Evolutionary conservation across 495 filamentous ascomycete genomes (phyloP), one percentile per base, ranked within the genome.

Genomic region (Penicillium alfredii): DNA sequence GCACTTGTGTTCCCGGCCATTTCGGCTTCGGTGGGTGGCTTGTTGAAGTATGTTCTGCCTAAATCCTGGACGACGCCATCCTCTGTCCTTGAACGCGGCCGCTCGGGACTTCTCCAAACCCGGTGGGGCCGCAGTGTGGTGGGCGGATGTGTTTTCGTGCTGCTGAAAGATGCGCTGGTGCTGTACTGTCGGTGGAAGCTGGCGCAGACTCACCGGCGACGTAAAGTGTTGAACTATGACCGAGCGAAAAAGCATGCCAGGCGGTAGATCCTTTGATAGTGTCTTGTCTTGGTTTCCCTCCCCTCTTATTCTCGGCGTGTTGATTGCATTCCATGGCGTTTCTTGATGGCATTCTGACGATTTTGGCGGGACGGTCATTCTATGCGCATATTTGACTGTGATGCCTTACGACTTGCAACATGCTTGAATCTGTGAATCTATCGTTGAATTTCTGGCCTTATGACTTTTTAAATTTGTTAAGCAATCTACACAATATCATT

Each of bases 51-150:
- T 21, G 44, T 69, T 2, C 68, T 85, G 2, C 86, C 86, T 0
- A 61, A 59, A 30, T 62, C 79, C 4, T 86, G 81, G 76, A 77
- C 76, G 4, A 67, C 68, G 0, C 60, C 67, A 1, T 68, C 47
- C 10, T 61, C 62, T 5, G 33, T 51, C 11, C 45, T 65, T 12
- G 61, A 66, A 28, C 47, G 61, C 7, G 54, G 54, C 9, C 62
- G 60, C 9, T 60, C 71, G 6, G 80, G 86, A 1, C 63, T 90
- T 13, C 62, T 94, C 17, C 84, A 89, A 51, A 67, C 73, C 27
- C 69, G 73, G 15, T 92, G 86, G 81, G 86, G 85, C 6, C 72
- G 86, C 32, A 92, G 82, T 45, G 66, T 92, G 2, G 71, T 84
- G 4, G 86, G 86, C 8, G 86, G 86, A 0, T 90, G 84, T 55